These are phyloP conservation scores for Luzula sylvatica DNA, from an alignment of 176 grass and related monocot genomes.

Conservation along the genomic window DNA sequence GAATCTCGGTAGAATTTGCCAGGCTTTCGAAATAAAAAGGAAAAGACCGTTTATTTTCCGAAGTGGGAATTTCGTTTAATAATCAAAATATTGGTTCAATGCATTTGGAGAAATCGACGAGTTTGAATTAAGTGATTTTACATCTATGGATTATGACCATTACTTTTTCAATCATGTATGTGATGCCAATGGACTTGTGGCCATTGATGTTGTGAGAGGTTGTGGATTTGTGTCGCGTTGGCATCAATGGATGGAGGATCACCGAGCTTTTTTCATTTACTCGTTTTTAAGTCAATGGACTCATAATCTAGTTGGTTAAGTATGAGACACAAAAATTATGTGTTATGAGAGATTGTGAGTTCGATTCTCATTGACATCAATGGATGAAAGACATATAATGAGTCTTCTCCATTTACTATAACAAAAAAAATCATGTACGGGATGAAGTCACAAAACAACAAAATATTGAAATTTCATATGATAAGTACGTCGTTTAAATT, in stretches of 20 bases:
- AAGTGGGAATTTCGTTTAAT: slow-evolving; percentile 52
- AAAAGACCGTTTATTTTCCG: slow-evolving; percentile 60
- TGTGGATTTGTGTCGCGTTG: too few species aligned
- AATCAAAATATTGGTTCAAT: not conserved
- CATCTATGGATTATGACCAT: slow-evolving; percentile 87
- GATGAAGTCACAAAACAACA: slow-evolving; percentile 52
- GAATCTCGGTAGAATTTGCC: slow-evolving; percentile 88
- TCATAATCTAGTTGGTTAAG: too few species aligned
- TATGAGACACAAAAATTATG: too few species aligned
- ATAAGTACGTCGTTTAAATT: slow-evolving; percentile 41
- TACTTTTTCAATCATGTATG: slow-evolving; percentile 90
- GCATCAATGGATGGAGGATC: too few species aligned
- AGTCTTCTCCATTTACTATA: too few species aligned
- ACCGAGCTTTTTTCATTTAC: too few species aligned
- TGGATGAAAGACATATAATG: too few species aligned
- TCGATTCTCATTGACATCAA: too few species aligned
- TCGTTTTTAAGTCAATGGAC: too few species aligned
- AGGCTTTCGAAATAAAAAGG: slow-evolving; percentile 92
- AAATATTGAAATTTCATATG: slow-evolving; percentile 47
- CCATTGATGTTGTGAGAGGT: too few species aligned
- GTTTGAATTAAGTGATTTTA: slow-evolving; percentile 20
- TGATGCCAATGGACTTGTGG: too few species aligned
- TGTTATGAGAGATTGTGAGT: too few species aligned
- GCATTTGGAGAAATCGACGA: slow-evolving; percentile 23
- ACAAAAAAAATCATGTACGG: slow-evolving; percentile 37